Percentiles rank a stretch among this genome's conserved stretches.
Conservation (phyloP, 768 basidiomycete species). For the Collybia sordida region DNA sequence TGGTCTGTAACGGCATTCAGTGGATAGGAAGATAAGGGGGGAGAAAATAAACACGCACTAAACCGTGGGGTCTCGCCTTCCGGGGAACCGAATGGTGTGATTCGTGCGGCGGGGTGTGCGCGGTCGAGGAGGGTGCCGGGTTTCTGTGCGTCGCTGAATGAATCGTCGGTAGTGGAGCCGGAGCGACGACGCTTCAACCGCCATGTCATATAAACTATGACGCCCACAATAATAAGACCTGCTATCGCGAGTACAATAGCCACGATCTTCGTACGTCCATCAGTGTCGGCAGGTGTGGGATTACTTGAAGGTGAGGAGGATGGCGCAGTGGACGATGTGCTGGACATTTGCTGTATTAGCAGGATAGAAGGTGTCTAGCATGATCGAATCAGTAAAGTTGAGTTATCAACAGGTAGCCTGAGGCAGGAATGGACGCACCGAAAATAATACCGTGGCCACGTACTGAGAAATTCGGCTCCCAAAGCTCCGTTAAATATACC, state of each 20-base stretch:
- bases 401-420: not conserved
- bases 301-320: constrained; percentile 4
- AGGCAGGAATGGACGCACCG: not conserved
- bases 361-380: not conserved
- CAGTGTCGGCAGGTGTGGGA: not conserved
- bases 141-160: constrained; percentile 3
- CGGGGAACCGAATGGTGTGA: constrained; percentile 40
- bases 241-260: constrained; percentile 10
- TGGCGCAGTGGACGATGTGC: not conserved
- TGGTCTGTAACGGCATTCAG: constrained; percentile 46
- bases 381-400: not conserved
- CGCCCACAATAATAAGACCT: constrained; percentile 6
- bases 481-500: too few relatives aligned
- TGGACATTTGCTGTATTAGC: constrained; percentile 9
- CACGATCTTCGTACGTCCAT: not conserved
- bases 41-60: constrained; percentile 27
- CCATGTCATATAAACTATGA: constrained; percentile 6
- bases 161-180: not conserved
- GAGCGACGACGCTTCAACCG: constrained; percentile 8
- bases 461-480: not conserved
- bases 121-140: constrained; percentile 28
- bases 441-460: not conserved
- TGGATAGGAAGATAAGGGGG: not conserved
- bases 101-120: constrained; percentile 37
- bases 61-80: constrained; percentile 36